Conservation (phyloP, 495 filamentous ascomycete genomes). For the Viridothelium virens region DNA sequence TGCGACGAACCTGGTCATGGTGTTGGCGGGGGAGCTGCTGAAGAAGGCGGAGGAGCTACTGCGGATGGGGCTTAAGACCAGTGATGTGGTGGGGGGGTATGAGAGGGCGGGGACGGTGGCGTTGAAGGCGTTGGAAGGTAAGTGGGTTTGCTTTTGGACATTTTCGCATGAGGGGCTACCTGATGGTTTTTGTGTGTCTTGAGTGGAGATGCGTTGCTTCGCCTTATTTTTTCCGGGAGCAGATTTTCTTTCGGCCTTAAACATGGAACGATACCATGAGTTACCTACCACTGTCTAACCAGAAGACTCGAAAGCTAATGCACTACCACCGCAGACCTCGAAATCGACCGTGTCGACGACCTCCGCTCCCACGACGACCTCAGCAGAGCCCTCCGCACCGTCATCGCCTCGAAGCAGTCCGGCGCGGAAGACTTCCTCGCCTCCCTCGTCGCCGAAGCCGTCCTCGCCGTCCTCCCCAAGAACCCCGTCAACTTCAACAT, state of each 20-base stretch:
- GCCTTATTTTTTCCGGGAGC: too few relatives aligned
- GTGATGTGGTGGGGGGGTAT: slow-evolving; percentile 91
- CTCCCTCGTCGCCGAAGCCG: slow-evolving; percentile 80
- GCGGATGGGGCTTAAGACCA: slow-evolving; percentile 91
- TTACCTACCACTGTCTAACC: too few relatives aligned
- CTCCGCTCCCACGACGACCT: slow-evolving; percentile 70
- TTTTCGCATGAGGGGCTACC: neutral
- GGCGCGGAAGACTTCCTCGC: slow-evolving; percentile 85
- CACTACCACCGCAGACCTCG: slow-evolving; percentile 53
- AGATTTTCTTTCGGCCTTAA: too few relatives aligned
- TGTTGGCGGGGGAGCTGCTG: slow-evolving; percentile 89
- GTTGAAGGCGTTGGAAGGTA: slow-evolving; percentile 71
- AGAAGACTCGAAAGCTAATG: slow-evolving; percentile 13
- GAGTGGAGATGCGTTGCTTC: neutral
- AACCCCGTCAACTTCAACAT: slow-evolving; percentile 99
- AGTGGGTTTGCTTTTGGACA: slow-evolving; percentile 24
- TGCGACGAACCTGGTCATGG: slow-evolving; percentile 94
- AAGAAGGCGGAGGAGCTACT: slow-evolving; percentile 96
- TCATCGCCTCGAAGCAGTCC: slow-evolving; percentile 92
- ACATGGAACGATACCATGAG: too few relatives aligned
- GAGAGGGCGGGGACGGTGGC: slow-evolving; percentile 89
- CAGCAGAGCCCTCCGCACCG: slow-evolving; percentile 90
- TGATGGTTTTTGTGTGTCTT: neutral
- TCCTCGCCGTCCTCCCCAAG: slow-evolving; percentile 90
- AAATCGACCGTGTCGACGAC: slow-evolving; percentile 82